Percentiles rank a stretch among this genome's conserved stretches.
Conservation (phyloP, 768 basidiomycete species). For the Lactarius akahatsu region DNA sequence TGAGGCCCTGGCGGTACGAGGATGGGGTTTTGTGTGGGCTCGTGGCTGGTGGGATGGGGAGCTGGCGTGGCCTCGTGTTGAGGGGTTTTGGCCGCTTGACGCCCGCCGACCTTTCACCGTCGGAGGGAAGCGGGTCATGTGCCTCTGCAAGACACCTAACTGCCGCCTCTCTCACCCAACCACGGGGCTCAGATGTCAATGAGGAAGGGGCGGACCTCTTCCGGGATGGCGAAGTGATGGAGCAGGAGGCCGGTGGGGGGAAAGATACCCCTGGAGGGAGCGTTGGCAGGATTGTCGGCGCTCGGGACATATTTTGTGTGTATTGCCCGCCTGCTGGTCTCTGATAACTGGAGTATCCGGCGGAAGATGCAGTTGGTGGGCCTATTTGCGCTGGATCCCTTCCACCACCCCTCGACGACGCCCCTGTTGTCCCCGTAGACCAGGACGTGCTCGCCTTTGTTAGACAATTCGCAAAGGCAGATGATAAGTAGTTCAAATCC, state of each 20-base stretch:
- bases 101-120: rapidly evolving
- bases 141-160: too few species aligned
- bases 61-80: too few species aligned
- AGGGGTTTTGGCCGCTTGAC: neutral
- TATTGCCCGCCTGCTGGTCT: slow-evolving; percentile 8
- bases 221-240: slow-evolving; percentile 36
- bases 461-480: too few species aligned
- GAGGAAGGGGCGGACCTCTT: too few species aligned
- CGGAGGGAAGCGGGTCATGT: too few species aligned
- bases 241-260: slow-evolving; percentile 32
- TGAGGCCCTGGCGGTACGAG: neutral
- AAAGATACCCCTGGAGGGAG: slow-evolving; percentile 39
- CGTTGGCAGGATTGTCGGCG: slow-evolving; percentile 40
- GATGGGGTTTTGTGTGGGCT: neutral
- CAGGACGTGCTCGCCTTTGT: too few species aligned
- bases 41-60: too few species aligned
- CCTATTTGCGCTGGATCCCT: slow-evolving; percentile 30
- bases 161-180: too few species aligned
- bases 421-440: too few species aligned
- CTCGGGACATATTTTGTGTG: slow-evolving; percentile 40
- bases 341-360: neutral
- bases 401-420: too few species aligned
- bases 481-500: too few species aligned
- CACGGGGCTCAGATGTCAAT: too few species aligned
- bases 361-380: neutral